These are phyloP conservation scores for Saccharomyces paradoxus DNA, from an alignment of 805 yeast species.

Conservation along the genomic window DNA sequence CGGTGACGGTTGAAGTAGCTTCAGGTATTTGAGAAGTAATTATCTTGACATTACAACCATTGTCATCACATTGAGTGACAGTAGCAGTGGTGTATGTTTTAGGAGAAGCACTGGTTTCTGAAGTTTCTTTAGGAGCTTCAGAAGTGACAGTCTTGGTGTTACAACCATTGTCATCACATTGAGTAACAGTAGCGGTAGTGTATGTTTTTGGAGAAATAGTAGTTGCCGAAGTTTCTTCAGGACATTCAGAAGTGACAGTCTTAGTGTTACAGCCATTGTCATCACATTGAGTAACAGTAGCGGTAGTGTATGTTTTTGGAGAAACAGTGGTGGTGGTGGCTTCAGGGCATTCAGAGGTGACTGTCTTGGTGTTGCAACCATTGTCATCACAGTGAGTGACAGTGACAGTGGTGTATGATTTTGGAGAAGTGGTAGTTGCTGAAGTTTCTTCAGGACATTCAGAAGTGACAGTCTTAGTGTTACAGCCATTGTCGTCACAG, in stretches of 20 bases:
- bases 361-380: neutral
- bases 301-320: neutral
- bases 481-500: slow-evolving; percentile 1
- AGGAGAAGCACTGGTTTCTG: neutral
- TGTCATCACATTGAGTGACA: neutral
- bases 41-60: neutral
- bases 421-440: neutral
- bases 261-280: neutral
- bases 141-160: slow-evolving; percentile 1
- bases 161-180: slow-evolving; percentile 1
- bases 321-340: neutral
- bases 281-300: slow-evolving; percentile 1
- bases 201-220: neutral
- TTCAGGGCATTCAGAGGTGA: neutral
- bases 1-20: neutral
- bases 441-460: neutral
- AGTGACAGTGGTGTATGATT: neutral
- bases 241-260: neutral
- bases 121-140: neutral
- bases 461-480: neutral
- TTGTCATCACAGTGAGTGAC: neutral
- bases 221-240: neutral
- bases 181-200: slow-evolving; percentile 1
- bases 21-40: neutral
- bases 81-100: neutral